Evolutionary conservation across 1,284 basidiomycete species (phyloP).

Genomic region (Naganishia sp.): DNA sequence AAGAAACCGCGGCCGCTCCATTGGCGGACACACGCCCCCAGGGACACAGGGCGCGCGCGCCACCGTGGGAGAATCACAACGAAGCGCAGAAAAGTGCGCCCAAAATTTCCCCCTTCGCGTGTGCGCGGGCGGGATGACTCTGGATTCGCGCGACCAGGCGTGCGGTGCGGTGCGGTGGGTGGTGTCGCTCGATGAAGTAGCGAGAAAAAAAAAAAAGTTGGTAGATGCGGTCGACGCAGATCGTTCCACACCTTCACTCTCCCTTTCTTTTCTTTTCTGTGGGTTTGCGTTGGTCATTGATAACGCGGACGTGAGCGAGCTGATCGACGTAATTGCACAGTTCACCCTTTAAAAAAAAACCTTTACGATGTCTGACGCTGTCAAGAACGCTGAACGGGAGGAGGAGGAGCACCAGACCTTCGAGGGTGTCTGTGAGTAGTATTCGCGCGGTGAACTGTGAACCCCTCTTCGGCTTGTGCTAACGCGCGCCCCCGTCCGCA

Average conservation of each 20-base stretch:
- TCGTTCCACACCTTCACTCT: background rate
- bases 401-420: constrained; percentile 79
- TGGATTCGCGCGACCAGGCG: no score
- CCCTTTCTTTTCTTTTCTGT: constrained; percentile 13
- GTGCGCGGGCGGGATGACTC: no score
- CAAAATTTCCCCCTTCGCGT: no score
- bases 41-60: no score
- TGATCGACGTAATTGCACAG: background rate
- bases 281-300: background rate
- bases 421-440: constrained; percentile 58
- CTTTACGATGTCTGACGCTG: constrained; percentile 70
- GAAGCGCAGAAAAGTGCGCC: background rate
- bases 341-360: constrained; percentile 8
- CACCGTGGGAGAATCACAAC: no score
- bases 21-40: no score
- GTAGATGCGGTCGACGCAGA: no score
- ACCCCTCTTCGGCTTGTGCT: background rate
- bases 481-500: background rate
- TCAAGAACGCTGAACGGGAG: constrained; percentile 59
- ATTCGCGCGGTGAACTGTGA: background rate
- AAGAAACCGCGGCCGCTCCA: no score
- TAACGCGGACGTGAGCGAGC: background rate
- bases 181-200: no score
- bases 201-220: no score
- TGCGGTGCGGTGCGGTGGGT: no score